Evolutionary conservation across 768 basidiomycete species (phyloP).

Genomic region (Strobilomyces echinocephalus): DNA sequence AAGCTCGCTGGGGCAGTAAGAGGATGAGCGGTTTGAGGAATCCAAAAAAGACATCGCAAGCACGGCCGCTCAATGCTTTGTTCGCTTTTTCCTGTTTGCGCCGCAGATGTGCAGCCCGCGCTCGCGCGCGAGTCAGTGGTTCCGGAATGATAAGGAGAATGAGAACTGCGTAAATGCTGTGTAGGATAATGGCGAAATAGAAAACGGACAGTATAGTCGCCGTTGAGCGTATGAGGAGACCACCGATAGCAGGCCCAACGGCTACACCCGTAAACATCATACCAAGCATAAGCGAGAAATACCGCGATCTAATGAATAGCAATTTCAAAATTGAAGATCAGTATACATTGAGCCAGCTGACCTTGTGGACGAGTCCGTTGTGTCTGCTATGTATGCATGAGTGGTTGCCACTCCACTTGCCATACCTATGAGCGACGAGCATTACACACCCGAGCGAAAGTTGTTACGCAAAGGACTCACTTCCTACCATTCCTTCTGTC

Average conservation of each 20-base stretch:
- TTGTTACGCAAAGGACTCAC: conserved; percentile 34
- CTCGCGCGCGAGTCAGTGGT: conserved; percentile 55
- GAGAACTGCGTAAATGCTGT: conserved; percentile 45
- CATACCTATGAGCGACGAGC: conserved; percentile 38
- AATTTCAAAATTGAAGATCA: conserved; percentile 2
- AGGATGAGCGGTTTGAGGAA: conserved; percentile 72
- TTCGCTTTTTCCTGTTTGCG: conserved; percentile 10
- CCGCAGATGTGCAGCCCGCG: conserved; percentile 24
- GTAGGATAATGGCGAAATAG: conserved; percentile 54
- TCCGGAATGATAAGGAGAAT: conserved; percentile 70
- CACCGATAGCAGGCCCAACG: conserved; percentile 70
- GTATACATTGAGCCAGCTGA: conserved; percentile 21
- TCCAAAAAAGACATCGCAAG: conserved; percentile 35
- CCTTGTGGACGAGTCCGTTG: conserved; percentile 52
- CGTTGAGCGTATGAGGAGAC: conserved; percentile 56
- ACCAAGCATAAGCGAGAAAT: conserved; percentile 63
- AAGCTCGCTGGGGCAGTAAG: conserved; percentile 44
- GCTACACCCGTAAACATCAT: conserved; percentile 71
- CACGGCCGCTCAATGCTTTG: background rate
- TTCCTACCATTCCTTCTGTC: conserved; percentile 68
- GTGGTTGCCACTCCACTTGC: conserved; percentile 45
- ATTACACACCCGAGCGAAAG: background rate
- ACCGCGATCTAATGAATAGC: conserved; percentile 44
- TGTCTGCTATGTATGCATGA: conserved; percentile 70
- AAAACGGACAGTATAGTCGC: conserved; percentile 60